Percentiles rank a stretch among this genome's conserved stretches.
These are phyloP conservation scores for Eutrema heterophyllum DNA, from an alignment of 345 rosid genomes.

Conservation along the genomic window DNA sequence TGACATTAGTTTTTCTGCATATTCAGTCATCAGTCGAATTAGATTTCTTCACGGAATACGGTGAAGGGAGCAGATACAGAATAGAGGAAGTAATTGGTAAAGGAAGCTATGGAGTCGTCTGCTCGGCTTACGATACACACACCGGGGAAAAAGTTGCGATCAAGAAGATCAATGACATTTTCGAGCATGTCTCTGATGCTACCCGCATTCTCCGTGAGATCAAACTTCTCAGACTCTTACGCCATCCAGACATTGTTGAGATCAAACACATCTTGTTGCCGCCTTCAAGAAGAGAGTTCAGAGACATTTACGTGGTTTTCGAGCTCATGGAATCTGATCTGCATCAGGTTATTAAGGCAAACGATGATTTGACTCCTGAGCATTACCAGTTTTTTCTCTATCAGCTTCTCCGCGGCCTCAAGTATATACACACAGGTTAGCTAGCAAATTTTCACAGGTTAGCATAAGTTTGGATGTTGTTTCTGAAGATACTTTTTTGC, in stretches of 20 bases:
- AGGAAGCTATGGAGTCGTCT: constrained; percentile 93
- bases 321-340: constrained; percentile 92
- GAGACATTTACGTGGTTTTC: constrained; percentile 83
- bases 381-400: constrained; percentile 91
- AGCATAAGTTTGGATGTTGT: background rate
- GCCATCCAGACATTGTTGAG: constrained; percentile 92
- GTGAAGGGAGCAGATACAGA: constrained; percentile 83
- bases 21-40: constrained; percentile 66
- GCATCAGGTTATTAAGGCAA: constrained; percentile 91
- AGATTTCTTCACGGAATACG: constrained; percentile 89
- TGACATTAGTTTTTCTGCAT: background rate
- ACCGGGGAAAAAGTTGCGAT: constrained; percentile 85
- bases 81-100: constrained; percentile 94
- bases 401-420: constrained; percentile 92
- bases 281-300: constrained; percentile 82
- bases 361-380: constrained; percentile 88
- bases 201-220: constrained; percentile 91
- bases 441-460: background rate
- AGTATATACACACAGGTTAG: constrained; percentile 92
- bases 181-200: constrained; percentile 91
- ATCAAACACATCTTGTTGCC: constrained; percentile 90
- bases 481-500: background rate
- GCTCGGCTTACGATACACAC: constrained; percentile 80
- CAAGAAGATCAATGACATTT: constrained; percentile 85
- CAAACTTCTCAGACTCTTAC: constrained; percentile 78